Conservation (phyloP, 1,284 basidiomycete genomes). For the Stygiomarasmius scandens region DNA sequence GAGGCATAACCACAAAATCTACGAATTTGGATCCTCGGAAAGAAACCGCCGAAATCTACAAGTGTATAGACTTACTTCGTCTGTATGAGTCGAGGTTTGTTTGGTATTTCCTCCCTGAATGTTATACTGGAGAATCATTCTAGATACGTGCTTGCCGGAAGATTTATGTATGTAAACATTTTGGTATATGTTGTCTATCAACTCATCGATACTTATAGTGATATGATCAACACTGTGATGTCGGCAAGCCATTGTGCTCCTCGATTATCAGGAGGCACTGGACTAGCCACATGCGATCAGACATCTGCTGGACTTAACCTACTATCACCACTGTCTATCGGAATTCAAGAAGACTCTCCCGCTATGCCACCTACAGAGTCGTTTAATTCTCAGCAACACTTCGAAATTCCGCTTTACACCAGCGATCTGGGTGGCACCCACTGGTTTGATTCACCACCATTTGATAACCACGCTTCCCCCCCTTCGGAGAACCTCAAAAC, state of each 20-base stretch:
- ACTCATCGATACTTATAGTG: neutral
- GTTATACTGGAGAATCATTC: neutral
- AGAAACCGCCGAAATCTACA: neutral
- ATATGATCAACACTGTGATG: conserved; percentile 8
- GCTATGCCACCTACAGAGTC: neutral
- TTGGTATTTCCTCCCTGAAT: neutral
- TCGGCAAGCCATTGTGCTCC: conserved; percentile 1
- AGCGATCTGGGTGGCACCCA: neutral
- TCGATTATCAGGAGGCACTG: neutral
- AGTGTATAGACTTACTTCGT: neutral
- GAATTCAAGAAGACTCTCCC: too few species aligned
- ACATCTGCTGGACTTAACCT: too few species aligned
- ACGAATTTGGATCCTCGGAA: neutral
- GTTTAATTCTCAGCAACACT: neutral
- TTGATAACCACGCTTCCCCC: neutral
- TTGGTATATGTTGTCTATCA: too few species aligned
- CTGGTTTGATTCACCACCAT: neutral
- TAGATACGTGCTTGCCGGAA: conserved; percentile 6
- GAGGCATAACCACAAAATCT: neutral
- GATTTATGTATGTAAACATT: conserved; percentile 10
- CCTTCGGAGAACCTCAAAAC: too few species aligned
- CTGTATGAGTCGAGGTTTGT: conserved; percentile 3
- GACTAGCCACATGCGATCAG: too few species aligned
- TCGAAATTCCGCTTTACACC: neutral
- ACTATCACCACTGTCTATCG: too few species aligned